These are phyloP conservation scores for Hirsutella minnesotensis DNA, from an alignment of 2,329 filamentous ascomycete species.

Conservation along the genomic window DNA sequence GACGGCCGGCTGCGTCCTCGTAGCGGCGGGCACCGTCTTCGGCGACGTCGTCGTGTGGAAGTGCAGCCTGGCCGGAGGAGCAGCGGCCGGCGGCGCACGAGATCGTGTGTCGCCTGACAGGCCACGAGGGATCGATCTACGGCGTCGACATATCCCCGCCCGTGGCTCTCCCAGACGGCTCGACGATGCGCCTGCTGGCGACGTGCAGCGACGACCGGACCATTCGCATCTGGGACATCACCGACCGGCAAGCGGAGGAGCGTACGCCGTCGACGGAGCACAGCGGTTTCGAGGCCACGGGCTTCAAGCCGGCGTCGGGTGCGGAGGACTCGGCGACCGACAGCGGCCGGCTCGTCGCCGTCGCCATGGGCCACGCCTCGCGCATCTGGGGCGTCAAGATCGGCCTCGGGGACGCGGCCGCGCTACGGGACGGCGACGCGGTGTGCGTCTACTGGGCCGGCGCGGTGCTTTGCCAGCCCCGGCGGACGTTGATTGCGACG, in stretches of 20 bases:
- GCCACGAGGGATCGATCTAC: constrained; percentile 89
- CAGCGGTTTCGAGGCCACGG: constrained; percentile 35
- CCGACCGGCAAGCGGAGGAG: constrained; percentile 27
- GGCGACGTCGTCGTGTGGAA: constrained; percentile 56
- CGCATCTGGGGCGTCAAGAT: constrained; percentile 85
- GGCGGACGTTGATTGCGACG: constrained; percentile 42
- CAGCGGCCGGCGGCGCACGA: constrained; percentile 1
- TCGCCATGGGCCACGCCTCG: constrained; percentile 75
- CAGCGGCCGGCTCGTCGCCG: constrained; percentile 41
- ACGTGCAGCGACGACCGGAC: constrained; percentile 95
- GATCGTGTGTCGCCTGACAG: constrained; percentile 42
- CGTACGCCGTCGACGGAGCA: neutral
- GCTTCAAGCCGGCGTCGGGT: constrained; percentile 35
- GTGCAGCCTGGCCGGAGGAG: constrained; percentile 9
- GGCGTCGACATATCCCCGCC: constrained; percentile 66
- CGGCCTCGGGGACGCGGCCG: constrained; percentile 15
- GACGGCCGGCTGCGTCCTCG: constrained; percentile 46
- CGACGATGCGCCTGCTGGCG: constrained; percentile 52
- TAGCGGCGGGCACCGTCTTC: constrained; percentile 86
- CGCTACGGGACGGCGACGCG: constrained; percentile 8
- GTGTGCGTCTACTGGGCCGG: constrained; percentile 59
- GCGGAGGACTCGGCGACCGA: constrained; percentile 6
- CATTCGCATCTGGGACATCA: constrained; percentile 77
- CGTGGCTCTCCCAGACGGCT: constrained; percentile 26
- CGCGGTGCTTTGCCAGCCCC: constrained; percentile 24